A percentile compares a stretch with the other conserved stretches of the same genome.
phyloP scores from a whole-genome alignment of 1,284 basidiomycete genomes.

The Marasmius oreades region DNA sequence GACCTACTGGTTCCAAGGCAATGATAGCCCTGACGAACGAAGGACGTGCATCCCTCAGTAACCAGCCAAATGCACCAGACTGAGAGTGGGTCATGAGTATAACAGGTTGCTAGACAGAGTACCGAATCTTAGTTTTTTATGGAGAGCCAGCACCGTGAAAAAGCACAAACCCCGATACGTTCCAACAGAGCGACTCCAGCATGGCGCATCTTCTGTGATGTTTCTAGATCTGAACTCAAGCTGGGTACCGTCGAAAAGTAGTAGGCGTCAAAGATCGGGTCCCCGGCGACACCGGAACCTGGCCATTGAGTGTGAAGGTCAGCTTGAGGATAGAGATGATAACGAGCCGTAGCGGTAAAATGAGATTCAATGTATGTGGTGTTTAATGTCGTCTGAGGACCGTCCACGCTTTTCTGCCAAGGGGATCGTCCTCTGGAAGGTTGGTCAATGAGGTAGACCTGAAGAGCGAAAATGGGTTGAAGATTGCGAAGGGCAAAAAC shows the following conservation, averaged over 20 bases:
- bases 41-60: slow-evolving; percentile 43
- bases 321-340: slow-evolving; percentile 28
- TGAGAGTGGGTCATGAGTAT: slow-evolving; percentile 47
- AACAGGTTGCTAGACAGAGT: slow-evolving; percentile 29
- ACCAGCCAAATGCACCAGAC: slow-evolving; percentile 44
- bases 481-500: not conserved
- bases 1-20: slow-evolving; percentile 44
- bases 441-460: slow-evolving; percentile 32
- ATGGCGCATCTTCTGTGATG: slow-evolving; percentile 1
- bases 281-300: slow-evolving; percentile 25
- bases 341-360: slow-evolving; percentile 22
- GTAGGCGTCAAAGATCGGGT: slow-evolving; percentile 26
- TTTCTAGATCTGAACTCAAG: not conserved
- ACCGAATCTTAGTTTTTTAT: not conserved
- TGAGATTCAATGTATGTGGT: slow-evolving; percentile 5
- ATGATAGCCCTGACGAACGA: slow-evolving; percentile 40
- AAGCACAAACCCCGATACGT: not conserved
- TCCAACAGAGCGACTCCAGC: slow-evolving; percentile 6
- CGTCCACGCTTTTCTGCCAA: slow-evolving; percentile 25
- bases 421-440: slow-evolving; percentile 28
- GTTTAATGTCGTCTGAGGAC: slow-evolving; percentile 14
- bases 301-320: slow-evolving; percentile 31
- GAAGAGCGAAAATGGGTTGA: not conserved
- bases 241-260: slow-evolving; percentile 20
- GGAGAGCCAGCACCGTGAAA: not conserved